phyloP scores from a whole-genome alignment of 2,329 filamentous ascomycete species.

The Blastomyces parvus region DNA sequence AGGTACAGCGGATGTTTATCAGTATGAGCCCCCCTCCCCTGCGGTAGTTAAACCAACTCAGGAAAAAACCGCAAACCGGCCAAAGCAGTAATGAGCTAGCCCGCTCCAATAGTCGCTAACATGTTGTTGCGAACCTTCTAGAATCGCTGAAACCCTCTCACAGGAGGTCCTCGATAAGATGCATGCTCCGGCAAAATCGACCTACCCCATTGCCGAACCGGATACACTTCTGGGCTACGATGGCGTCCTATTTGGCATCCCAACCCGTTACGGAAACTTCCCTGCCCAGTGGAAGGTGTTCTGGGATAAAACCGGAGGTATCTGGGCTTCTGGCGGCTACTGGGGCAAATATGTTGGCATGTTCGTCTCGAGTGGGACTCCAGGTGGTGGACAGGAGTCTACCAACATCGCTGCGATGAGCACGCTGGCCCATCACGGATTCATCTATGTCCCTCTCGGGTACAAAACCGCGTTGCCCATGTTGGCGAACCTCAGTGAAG shows the following conservation, averaged over 20 bases:
- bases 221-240: constrained; percentile 65
- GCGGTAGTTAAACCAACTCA: neutral
- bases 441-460: constrained; percentile 92
- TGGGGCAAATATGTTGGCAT: constrained; percentile 83
- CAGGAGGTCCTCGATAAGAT: constrained; percentile 80
- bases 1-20: constrained; percentile 70
- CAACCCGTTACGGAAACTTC: constrained; percentile 95
- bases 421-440: constrained; percentile 84
- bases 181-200: constrained; percentile 69
- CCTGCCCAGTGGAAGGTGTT: constrained; percentile 81
- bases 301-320: constrained; percentile 80
- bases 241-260: constrained; percentile 85
- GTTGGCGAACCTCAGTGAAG: constrained; percentile 62
- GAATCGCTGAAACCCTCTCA: constrained; percentile 75
- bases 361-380: constrained; percentile 78
- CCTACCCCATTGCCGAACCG: constrained; percentile 55
- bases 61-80: neutral
- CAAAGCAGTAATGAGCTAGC: neutral
- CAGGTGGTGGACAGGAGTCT: constrained; percentile 85
- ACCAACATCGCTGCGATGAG: constrained; percentile 73
- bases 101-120: neutral
- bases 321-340: constrained; percentile 70
- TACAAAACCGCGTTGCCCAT: constrained; percentile 70
- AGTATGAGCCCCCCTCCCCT: constrained; percentile 42
- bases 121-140: constrained; percentile 23